phyloP scores from a whole-genome alignment of 208 protist genomes.

The Endotrypanum monterogeii region DNA sequence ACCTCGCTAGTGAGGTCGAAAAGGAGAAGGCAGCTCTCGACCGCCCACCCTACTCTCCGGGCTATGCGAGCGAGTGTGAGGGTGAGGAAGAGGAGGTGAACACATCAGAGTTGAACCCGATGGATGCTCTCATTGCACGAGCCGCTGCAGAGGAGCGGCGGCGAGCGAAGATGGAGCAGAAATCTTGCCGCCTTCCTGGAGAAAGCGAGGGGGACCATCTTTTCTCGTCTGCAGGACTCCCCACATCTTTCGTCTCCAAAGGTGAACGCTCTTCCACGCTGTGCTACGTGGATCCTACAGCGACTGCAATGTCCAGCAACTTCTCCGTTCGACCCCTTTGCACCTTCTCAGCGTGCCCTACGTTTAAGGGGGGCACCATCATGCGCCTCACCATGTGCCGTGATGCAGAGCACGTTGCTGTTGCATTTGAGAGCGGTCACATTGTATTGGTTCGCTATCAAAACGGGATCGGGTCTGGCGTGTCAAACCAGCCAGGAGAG shows the following conservation, averaged over 20 bases:
- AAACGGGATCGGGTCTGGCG: background rate
- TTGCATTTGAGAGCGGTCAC: conserved; percentile 85
- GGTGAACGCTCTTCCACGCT: conserved; percentile 20
- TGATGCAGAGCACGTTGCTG: conserved; percentile 32
- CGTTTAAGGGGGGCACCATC: conserved; percentile 76
- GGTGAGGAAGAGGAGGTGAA: conserved; percentile 14
- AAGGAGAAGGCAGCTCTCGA: background rate
- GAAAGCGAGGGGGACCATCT: background rate
- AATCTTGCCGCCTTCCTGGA: background rate
- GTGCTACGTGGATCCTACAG: conserved; percentile 22
- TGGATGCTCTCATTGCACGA: conserved; percentile 45
- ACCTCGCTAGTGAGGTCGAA: background rate
- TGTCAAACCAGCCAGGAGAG: background rate
- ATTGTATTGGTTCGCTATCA: conserved; percentile 41
- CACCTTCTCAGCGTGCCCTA: conserved; percentile 44
- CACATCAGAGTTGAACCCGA: conserved; percentile 32
- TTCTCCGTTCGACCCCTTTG: conserved; percentile 25
- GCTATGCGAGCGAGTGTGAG: background rate
- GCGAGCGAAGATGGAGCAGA: background rate
- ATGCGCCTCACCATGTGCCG: conserved; percentile 68
- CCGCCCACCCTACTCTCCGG: background rate
- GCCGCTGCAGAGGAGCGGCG: conserved; percentile 23
- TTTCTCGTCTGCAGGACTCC: background rate
- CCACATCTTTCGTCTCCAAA: background rate
- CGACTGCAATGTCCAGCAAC: conserved; percentile 1